A percentile compares a stretch with the other conserved stretches of the same genome.
Conservation (phyloP, 495 filamentous ascomycete species). For the Penicillium coffeae region DNA sequence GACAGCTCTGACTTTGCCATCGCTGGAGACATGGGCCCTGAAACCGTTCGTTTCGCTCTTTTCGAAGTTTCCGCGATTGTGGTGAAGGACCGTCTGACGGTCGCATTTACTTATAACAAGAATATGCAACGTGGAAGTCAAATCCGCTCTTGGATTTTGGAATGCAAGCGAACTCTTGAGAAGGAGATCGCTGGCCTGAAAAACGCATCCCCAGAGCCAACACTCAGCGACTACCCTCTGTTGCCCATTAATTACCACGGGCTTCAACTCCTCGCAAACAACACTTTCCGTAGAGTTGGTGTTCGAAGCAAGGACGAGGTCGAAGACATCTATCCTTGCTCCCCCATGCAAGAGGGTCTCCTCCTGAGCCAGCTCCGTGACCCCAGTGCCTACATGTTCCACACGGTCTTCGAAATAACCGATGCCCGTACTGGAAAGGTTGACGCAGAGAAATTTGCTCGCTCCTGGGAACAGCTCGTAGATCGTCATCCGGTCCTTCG, state of each 20-base stretch:
- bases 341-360: slow-evolving; percentile 63
- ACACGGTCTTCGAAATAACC: slow-evolving; percentile 45
- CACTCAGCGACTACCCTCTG: slow-evolving; percentile 60
- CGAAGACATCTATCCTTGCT: slow-evolving; percentile 62
- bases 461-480: slow-evolving; percentile 53
- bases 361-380: slow-evolving; percentile 59
- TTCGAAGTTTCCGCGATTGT: slow-evolving; percentile 62
- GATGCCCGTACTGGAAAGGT: slow-evolving; percentile 21
- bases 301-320: slow-evolving; percentile 42
- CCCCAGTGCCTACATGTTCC: slow-evolving; percentile 43
- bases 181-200: slow-evolving; percentile 50
- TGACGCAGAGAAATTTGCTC: slow-evolving; percentile 35
- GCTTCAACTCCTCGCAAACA: slow-evolving; percentile 36
- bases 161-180: slow-evolving; percentile 56
- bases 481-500: slow-evolving; percentile 51
- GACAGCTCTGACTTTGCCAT: slow-evolving; percentile 40
- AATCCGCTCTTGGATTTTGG: slow-evolving; percentile 57
- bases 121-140: slow-evolving; percentile 53
- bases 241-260: slow-evolving; percentile 58
- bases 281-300: slow-evolving; percentile 46
- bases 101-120: slow-evolving; percentile 60
- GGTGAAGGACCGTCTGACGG: slow-evolving; percentile 53
- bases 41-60: slow-evolving; percentile 53
- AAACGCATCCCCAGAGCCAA: slow-evolving; percentile 49
- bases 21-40: slow-evolving; percentile 42